Evolutionary conservation across 345 rosid species (phyloP).

Genomic region (Passiflora organensis): DNA sequence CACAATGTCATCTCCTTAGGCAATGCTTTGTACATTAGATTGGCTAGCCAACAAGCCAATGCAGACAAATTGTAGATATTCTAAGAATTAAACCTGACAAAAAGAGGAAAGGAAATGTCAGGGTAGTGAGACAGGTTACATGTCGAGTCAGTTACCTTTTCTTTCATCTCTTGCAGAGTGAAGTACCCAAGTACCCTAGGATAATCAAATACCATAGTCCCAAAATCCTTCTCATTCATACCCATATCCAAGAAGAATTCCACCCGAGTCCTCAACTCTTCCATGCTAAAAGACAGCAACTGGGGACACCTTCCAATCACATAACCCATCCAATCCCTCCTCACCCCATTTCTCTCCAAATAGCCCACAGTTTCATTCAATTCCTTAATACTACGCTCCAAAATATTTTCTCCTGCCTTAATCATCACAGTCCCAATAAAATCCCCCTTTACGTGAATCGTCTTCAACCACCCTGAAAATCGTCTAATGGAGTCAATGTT

Average conservation of each 20-base stretch:
- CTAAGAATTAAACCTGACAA: not conserved
- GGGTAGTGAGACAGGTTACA: not conserved
- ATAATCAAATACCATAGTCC: constrained; percentile 84
- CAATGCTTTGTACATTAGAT: not conserved
- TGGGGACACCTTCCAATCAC: constrained; percentile 73
- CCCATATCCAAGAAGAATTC: constrained; percentile 69
- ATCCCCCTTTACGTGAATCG: constrained; percentile 68
- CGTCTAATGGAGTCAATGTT: constrained; percentile 53
- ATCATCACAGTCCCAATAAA: constrained; percentile 60
- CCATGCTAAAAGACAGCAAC: constrained; percentile 53
- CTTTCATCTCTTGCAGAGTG: constrained; percentile 71
- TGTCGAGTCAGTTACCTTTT: constrained; percentile 45
- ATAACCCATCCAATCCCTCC: constrained; percentile 84
- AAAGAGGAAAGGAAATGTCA: not conserved
- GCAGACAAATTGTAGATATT: not conserved
- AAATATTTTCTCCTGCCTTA: constrained; percentile 46
- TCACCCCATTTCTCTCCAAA: constrained; percentile 63
- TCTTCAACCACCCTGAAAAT: constrained; percentile 64
- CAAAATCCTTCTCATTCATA: constrained; percentile 77
- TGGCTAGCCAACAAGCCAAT: not conserved
- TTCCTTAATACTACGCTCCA: constrained; percentile 27
- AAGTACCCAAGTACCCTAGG: constrained; percentile 67
- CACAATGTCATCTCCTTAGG: not conserved
- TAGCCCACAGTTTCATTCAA: constrained; percentile 58
- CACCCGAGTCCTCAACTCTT: constrained; percentile 59